Conservation (phyloP, 441 rosid genomes). For the Arabidopsis lyrata region DNA sequence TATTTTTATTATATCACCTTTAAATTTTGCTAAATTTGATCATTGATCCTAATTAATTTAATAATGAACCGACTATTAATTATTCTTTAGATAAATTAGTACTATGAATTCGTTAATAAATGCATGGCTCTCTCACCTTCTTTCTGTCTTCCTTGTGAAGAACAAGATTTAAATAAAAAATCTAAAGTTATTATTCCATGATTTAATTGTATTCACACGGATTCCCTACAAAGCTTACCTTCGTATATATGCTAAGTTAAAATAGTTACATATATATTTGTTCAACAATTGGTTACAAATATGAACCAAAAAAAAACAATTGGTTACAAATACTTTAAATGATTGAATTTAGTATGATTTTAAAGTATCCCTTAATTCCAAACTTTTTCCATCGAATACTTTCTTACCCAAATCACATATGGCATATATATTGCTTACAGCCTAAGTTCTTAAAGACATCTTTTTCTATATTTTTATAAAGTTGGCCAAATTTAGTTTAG, state of each 20-base stretch:
- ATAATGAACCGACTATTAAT: constrained; percentile 28
- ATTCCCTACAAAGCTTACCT: constrained; percentile 7
- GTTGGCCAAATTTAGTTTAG: neutral
- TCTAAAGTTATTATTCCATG: neutral
- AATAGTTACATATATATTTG: neutral
- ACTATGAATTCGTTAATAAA: constrained; percentile 18
- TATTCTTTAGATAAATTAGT: constrained; percentile 23
- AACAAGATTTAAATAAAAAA: neutral
- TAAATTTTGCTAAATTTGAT: constrained; percentile 25
- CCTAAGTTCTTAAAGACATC: constrained; percentile 38
- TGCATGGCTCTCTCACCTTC: constrained; percentile 37
- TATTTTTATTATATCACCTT: constrained; percentile 5
- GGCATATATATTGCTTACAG: constrained; percentile 42
- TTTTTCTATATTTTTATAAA: constrained; percentile 27
- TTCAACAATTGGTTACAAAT: neutral
- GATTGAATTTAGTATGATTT: neutral
- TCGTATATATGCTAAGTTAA: neutral
- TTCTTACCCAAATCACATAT: constrained; percentile 29
- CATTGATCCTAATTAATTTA: neutral
- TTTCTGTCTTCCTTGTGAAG: constrained; percentile 19
- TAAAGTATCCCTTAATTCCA: constrained; percentile 16
- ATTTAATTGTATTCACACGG: constrained; percentile 1
- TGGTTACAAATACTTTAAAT: neutral
- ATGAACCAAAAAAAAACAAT: neutral
- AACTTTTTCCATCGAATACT: constrained; percentile 17